Evolutionary conservation across 768 basidiomycete genomes (phyloP), one percentile per base, ranked within the genome.

Genomic region (Baorangia bicolor): DNA sequence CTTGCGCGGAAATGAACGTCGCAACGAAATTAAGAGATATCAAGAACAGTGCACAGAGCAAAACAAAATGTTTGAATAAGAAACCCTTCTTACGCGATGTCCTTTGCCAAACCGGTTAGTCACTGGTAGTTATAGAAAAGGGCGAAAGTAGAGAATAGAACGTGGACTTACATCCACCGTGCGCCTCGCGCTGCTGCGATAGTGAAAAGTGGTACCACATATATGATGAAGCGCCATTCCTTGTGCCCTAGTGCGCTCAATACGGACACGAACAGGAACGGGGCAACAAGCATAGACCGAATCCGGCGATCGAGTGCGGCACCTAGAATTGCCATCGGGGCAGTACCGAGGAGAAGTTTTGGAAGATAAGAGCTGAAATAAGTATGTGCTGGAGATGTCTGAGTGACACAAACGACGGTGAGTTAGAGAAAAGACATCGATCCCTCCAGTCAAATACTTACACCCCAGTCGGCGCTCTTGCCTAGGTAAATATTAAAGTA

Each of bases 191-290:
- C 87, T 2, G 90, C 93, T 2, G 87, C 82, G 4, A 94, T 70
- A 62, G 97, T 96, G 70, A 93, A 76, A 2, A 84, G 66, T 0
- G 95, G 94, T 0, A 98, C 82, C 18, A 85, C 80, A 65, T 98
- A 98, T 9, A 93, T 80, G 53, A 98, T 77, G 72, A 99, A 99
- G 8, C 97, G 82, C 97, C 97, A 99, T 73, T 99, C 97, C 69
- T 99, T 99, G 73, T 99, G 97, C 0, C 83, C 87, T 1, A 98
- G 76, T 30, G 68, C 75, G 67, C 93, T 94, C 69, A 98, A 82
- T 3, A 87, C 61, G 3, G 66, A 69, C 9, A 92, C 65, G 56
- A 88, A 90, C 1, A 65, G 54, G 5, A 85, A 27, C 3, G 82
- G 76, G 0, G 87, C 81, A 11, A 78, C 46, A 5, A 87, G 70